phyloP scores from a whole-genome alignment of 306 rosid species.

The Chamaecrista fasciculata region DNA sequence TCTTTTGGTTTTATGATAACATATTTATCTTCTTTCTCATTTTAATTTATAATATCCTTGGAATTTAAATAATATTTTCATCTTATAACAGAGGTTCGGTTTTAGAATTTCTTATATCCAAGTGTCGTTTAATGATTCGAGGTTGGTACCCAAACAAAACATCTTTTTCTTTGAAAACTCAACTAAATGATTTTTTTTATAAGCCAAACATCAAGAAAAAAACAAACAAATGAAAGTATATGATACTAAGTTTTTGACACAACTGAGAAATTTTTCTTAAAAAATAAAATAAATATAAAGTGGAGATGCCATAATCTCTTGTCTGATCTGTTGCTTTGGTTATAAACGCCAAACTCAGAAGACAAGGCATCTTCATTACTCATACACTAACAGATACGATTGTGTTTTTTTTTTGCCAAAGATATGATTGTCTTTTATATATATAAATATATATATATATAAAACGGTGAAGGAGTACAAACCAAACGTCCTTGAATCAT shows the following conservation, averaged over 20 bases:
- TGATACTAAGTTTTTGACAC: not conserved
- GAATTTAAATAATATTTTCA: not conserved
- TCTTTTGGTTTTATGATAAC: not conserved
- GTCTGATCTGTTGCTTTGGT: not conserved
- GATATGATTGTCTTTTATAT: too few relatives aligned
- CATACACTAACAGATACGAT: not conserved
- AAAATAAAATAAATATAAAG: not conserved
- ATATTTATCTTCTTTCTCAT: not conserved
- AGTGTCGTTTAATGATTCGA: too few relatives aligned
- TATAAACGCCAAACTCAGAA: constrained; percentile 5
- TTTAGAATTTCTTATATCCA: too few relatives aligned
- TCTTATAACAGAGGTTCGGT: too few relatives aligned
- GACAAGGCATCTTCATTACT: not conserved
- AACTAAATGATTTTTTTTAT: too few relatives aligned
- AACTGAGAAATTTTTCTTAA: not conserved
- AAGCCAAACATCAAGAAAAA: too few relatives aligned
- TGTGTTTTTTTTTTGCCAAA: too few relatives aligned
- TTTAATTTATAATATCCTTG: not conserved
- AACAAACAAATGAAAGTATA: not conserved
- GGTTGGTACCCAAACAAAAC: not conserved
- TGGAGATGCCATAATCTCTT: not conserved
- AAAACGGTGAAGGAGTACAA: too few relatives aligned
- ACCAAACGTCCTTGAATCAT: too few relatives aligned
- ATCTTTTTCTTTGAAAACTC: too few relatives aligned
- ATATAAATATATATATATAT: too few relatives aligned